These are phyloP conservation scores for Thyridium curvatum DNA, from an alignment of 2,329 filamentous ascomycete genomes.

Conservation along the genomic window DNA sequence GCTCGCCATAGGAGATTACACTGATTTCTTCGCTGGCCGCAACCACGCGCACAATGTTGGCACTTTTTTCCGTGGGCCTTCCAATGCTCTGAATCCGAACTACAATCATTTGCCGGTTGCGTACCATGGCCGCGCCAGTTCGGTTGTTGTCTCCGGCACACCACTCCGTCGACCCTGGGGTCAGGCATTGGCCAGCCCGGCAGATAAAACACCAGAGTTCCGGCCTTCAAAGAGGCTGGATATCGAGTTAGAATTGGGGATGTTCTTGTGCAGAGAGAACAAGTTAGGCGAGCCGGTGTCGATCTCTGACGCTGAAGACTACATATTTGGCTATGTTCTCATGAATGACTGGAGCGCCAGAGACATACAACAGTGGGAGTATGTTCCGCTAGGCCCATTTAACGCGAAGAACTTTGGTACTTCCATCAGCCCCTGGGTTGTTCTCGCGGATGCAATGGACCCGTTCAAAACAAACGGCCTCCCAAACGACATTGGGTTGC, in stretches of 20 bases:
- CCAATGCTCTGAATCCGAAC: conserved; percentile 72
- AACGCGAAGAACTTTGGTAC: conserved; percentile 57
- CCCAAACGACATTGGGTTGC: conserved; percentile 25
- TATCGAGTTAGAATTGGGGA: conserved; percentile 72
- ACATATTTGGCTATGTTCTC: conserved; percentile 65
- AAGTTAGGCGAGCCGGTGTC: conserved; percentile 59
- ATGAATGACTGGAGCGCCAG: conserved; percentile 60
- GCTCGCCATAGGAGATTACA: conserved; percentile 75
- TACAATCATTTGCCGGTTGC: conserved; percentile 76
- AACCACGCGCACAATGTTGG: conserved; percentile 71
- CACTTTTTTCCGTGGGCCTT: conserved; percentile 64
- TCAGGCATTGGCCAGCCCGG: conserved; percentile 53
- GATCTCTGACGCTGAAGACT: conserved; percentile 60
- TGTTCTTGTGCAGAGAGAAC: conserved; percentile 64
- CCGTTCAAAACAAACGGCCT: conserved; percentile 15
- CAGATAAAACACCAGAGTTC: conserved; percentile 48
- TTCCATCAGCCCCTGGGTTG: conserved; percentile 55
- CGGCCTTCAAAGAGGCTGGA: conserved; percentile 59
- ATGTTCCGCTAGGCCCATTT: conserved; percentile 55
- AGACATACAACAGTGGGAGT: conserved; percentile 57
- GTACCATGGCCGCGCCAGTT: conserved; percentile 74
- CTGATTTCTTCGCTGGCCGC: conserved; percentile 76
- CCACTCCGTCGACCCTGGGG: conserved; percentile 66
- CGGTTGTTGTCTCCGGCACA: conserved; percentile 69
- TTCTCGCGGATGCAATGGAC: conserved; percentile 51